Evolutionary conservation across 345 rosid genomes (phyloP).

Genomic region (Iberis pinnata): DNA sequence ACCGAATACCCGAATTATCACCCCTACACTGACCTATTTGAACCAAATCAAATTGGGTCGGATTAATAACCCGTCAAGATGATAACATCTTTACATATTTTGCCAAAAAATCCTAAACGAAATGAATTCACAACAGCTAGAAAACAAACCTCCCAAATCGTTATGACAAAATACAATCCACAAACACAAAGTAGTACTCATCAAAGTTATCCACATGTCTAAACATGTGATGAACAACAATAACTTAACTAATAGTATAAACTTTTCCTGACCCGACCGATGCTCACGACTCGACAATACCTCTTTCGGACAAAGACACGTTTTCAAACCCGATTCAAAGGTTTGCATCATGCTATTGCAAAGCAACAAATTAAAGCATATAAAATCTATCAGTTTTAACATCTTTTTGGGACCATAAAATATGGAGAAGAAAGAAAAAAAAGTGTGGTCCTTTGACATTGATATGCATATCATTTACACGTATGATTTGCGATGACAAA

Average conservation of each 20-base stretch:
- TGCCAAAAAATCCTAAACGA: background rate
- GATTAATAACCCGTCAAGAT: no score
- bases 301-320: slow-evolving; percentile 27
- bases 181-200: slow-evolving; percentile 16
- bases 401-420: slow-evolving; percentile 26
- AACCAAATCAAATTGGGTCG: no score
- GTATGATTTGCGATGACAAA: slow-evolving; percentile 20
- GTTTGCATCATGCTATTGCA: slow-evolving; percentile 21
- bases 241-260: slow-evolving; percentile 2
- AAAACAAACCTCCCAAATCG: slow-evolving; percentile 19
- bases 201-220: slow-evolving; percentile 24
- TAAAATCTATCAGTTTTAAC: slow-evolving; percentile 28
- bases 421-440: slow-evolving; percentile 1
- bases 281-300: slow-evolving; percentile 26
- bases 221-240: slow-evolving; percentile 5
- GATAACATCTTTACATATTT: no score
- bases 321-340: slow-evolving; percentile 27
- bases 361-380: slow-evolving; percentile 26
- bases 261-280: slow-evolving; percentile 18
- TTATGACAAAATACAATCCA: slow-evolving; percentile 15
- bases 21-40: no score
- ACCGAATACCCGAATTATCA: no score
- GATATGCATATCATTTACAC: slow-evolving; percentile 32
- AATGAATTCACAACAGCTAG: slow-evolving; percentile 15
- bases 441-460: slow-evolving; percentile 31